Conservation (phyloP, 768 basidiomycete species). For the Ramaria sp. region DNA sequence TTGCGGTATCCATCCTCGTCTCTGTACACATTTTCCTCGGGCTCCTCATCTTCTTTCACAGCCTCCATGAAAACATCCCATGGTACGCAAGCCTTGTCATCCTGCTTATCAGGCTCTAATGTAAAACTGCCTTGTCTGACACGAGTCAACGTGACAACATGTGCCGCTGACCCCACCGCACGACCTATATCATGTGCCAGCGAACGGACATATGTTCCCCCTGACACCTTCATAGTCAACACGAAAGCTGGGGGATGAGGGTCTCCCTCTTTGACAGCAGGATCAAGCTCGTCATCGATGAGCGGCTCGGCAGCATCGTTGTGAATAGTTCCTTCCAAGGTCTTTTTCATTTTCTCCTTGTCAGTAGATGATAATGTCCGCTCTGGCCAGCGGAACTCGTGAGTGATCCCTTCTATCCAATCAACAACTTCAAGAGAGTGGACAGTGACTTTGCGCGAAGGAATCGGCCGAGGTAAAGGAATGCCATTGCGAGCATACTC, state of each 20-base stretch:
- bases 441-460: conserved; percentile 71
- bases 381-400: conserved; percentile 66
- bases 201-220: conserved; percentile 94
- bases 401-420: conserved; percentile 64
- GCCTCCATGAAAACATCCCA: conserved; percentile 69
- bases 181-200: conserved; percentile 90
- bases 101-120: conserved; percentile 34
- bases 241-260: conserved; percentile 64
- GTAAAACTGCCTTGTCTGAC: conserved; percentile 82
- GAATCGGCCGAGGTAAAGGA: conserved; percentile 91
- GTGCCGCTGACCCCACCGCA: conserved; percentile 76
- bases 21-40: conserved; percentile 25
- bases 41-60: conserved; percentile 30
- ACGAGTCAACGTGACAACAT: conserved; percentile 84
- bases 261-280: conserved; percentile 12
- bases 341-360: conserved; percentile 53
- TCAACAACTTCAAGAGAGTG: conserved; percentile 68
- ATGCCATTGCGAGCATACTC: conserved; percentile 90
- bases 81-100: conserved; percentile 53
- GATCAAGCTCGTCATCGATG: conserved; percentile 25
- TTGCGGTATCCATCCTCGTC: conserved; percentile 58
- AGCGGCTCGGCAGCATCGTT: conserved; percentile 30
- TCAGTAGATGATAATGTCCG: conserved; percentile 59
- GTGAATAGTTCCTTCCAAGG: conserved; percentile 31
- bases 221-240: conserved; percentile 86